Conservation (phyloP, 345 rosid species). For the Schrenkiella parvula region DNA sequence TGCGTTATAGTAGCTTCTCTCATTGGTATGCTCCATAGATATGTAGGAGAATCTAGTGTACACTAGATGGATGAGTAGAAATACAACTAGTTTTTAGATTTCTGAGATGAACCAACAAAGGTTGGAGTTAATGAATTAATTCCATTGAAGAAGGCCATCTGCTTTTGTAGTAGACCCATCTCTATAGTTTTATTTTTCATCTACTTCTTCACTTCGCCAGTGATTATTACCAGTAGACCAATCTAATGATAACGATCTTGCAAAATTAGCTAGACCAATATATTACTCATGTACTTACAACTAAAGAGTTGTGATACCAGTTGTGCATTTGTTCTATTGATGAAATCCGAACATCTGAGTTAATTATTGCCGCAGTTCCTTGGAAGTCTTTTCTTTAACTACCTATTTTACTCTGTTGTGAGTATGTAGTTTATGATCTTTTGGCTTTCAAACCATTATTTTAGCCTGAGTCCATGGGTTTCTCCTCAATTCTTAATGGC, state of each 20-base stretch:
- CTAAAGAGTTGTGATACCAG: background rate
- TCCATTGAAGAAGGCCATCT: background rate
- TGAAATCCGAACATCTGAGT: background rate
- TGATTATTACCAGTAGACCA: too few relatives aligned
- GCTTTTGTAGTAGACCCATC: background rate
- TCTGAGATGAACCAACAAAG: background rate
- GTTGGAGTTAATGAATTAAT: background rate
- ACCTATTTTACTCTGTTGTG: background rate
- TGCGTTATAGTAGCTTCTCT: background rate
- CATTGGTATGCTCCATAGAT: background rate
- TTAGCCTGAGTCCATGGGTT: background rate
- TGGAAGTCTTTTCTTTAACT: background rate
- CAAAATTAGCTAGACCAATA: background rate
- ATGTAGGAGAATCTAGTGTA: background rate
- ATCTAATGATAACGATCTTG: background rate
- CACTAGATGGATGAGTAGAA: background rate
- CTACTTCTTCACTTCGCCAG: background rate
- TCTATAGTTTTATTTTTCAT: background rate
- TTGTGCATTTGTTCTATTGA: background rate
- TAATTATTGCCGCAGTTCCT: background rate
- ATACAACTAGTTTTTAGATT: background rate
- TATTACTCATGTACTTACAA: background rate
- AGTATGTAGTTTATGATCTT: background rate
- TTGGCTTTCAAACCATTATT: background rate
- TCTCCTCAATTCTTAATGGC: background rate